These are phyloP conservation scores for Solanum acaule DNA, from an alignment of 257 asterid species.

Conservation along the genomic window DNA sequence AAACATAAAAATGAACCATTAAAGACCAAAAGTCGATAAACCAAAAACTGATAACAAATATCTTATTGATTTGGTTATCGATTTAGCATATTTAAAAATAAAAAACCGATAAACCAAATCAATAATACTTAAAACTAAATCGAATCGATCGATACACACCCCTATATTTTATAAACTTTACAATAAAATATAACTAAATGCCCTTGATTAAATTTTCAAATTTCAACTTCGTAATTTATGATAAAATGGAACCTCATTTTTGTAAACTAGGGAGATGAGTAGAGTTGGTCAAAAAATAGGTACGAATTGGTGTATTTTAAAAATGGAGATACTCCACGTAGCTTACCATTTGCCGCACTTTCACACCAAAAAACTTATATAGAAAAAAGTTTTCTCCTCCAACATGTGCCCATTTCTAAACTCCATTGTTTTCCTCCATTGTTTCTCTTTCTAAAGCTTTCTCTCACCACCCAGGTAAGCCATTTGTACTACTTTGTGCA, in stretches of 20 bases:
- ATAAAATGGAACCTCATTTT: no score
- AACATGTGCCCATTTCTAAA: not conserved
- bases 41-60: no score
- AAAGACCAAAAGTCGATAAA: no score
- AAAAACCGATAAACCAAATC: rapidly evolving
- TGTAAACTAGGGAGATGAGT: not conserved
- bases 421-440: not conserved
- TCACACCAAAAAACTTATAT: not conserved
- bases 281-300: not conserved
- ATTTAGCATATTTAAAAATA: no score
- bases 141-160: no score
- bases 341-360: not conserved
- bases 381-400: not conserved
- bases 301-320: not conserved
- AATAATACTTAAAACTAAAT: no score
- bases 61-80: no score
- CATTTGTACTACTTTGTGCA: not conserved
- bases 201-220: not conserved
- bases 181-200: no score
- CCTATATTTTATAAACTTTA: not conserved
- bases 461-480: not conserved
- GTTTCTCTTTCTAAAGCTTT: not conserved
- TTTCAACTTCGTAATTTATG: not conserved
- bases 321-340: not conserved
- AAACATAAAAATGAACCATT: no score